Conservation (phyloP, 345 rosid genomes). For the Populus ilicifolia region DNA sequence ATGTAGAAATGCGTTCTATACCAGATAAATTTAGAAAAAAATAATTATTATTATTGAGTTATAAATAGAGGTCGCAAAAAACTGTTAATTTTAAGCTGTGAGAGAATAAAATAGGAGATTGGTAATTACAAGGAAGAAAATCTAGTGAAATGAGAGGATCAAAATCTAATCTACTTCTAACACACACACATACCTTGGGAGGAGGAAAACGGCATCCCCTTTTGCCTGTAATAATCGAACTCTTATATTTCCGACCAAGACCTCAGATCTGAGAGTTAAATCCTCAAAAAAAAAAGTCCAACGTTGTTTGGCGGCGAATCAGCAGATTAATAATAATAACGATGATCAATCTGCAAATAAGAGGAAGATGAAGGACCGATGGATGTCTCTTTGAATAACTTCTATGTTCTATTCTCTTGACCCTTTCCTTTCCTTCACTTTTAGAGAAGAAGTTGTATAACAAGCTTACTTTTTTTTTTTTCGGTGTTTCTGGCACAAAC, state of each 20-base stretch:
- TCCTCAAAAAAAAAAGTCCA: too few species aligned
- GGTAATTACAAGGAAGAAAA: not conserved
- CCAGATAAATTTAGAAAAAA: too few species aligned
- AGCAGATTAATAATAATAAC: not conserved
- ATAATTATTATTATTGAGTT: too few species aligned
- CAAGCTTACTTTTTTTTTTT: not conserved
- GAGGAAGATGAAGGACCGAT: not conserved
- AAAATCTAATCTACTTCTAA: not conserved
- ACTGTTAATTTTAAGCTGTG: too few species aligned
- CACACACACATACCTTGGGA: not conserved
- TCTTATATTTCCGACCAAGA: not conserved
- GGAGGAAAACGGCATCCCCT: not conserved
- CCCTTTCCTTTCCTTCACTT: conserved; percentile 27
- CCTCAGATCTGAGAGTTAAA: not conserved
- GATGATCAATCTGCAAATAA: not conserved
- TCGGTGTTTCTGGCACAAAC: too few species aligned
- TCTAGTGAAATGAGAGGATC: not conserved
- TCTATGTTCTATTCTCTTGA: not conserved
- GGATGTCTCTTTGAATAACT: not conserved
- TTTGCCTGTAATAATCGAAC: not conserved
- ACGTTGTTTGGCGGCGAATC: not conserved
- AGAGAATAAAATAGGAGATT: too few species aligned
- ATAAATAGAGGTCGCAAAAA: too few species aligned
- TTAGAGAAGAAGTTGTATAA: conserved; percentile 1
- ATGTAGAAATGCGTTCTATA: too few species aligned